Percentiles rank a stretch among this genome's conserved stretches.
phyloP scores from a whole-genome alignment of 805 yeast species.

The Candida incommunis region DNA sequence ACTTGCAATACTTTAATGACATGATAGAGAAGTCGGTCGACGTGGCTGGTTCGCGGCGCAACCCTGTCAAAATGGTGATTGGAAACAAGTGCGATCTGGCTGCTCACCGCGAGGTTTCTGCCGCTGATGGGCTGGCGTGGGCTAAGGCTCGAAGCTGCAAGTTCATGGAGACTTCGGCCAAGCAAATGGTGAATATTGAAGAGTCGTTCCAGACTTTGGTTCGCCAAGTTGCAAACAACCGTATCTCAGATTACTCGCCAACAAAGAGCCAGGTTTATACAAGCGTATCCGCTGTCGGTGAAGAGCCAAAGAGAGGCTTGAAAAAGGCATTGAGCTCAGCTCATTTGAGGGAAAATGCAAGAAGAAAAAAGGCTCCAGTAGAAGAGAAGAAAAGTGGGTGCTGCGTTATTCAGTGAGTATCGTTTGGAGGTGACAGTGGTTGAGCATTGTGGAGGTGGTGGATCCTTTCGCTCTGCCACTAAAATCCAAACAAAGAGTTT shows the following conservation, averaged over 20 bases:
- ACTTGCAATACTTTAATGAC: slow-evolving; percentile 20
- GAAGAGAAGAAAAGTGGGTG: slow-evolving; percentile 2
- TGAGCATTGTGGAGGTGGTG: too few relatives aligned
- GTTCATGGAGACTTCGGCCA: slow-evolving; percentile 82
- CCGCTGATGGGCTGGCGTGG: slow-evolving; percentile 36
- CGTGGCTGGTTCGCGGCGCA: slow-evolving; percentile 34
- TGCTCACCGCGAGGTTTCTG: slow-evolving; percentile 41
- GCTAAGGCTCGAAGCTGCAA: slow-evolving; percentile 52
- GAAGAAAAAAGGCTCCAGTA: not conserved
- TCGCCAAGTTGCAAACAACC: slow-evolving; percentile 32
- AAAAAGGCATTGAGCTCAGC: slow-evolving; percentile 9
- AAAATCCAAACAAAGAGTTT: too few relatives aligned
- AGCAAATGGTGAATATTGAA: slow-evolving; percentile 72
- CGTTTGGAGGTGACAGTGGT: too few relatives aligned
- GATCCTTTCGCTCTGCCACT: too few relatives aligned
- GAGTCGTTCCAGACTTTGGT: slow-evolving; percentile 58
- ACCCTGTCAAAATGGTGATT: slow-evolving; percentile 56
- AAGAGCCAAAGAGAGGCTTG: slow-evolving; percentile 1
- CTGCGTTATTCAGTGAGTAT: slow-evolving; percentile 4
- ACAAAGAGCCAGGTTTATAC: not conserved
- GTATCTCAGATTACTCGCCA: slow-evolving; percentile 4
- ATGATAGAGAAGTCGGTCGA: slow-evolving; percentile 51
- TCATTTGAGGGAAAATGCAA: slow-evolving; percentile 5
- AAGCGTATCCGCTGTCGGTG: not conserved
- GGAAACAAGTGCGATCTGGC: slow-evolving; percentile 58